These are phyloP conservation scores for Sclerotinia glacialis DNA, from an alignment of 2,329 filamentous ascomycete genomes.

Conservation along the genomic window DNA sequence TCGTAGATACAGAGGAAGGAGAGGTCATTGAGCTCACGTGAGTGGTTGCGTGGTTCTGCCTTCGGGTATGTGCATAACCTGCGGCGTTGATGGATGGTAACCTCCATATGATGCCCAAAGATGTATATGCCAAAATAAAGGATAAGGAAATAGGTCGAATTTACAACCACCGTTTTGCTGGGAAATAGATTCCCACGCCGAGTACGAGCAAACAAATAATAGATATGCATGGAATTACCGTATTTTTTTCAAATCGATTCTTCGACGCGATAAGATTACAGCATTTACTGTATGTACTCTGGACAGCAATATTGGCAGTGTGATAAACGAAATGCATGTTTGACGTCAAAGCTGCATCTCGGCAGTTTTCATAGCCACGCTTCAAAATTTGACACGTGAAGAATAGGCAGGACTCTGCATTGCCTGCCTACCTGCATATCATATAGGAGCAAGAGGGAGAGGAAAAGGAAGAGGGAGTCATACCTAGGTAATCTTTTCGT, in stretches of 20 bases:
- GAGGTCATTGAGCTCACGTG: no score
- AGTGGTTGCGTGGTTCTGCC: no score
- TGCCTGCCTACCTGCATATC: no score
- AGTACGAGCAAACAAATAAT: not conserved
- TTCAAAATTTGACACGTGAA: conserved; percentile 6
- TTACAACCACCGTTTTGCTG: not conserved
- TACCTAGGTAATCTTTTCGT: not conserved
- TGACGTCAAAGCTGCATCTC: conserved; percentile 7
- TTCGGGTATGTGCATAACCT: no score
- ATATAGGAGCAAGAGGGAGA: not conserved
- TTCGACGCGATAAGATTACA: not conserved
- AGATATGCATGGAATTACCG: not conserved
- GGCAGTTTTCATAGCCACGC: not conserved
- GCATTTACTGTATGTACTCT: no score
- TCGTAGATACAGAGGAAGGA: no score
- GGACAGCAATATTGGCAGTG: no score
- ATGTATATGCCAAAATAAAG: no score
- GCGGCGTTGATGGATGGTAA: no score
- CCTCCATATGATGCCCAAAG: no score
- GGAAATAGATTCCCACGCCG: not conserved
- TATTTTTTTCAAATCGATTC: not conserved
- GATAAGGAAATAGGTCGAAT: no score
- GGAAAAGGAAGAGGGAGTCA: not conserved
- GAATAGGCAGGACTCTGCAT: not conserved
- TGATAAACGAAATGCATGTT: not conserved